Evolutionary conservation across 768 basidiomycete genomes (phyloP).

Genomic region (Tricholoma terreum): DNA sequence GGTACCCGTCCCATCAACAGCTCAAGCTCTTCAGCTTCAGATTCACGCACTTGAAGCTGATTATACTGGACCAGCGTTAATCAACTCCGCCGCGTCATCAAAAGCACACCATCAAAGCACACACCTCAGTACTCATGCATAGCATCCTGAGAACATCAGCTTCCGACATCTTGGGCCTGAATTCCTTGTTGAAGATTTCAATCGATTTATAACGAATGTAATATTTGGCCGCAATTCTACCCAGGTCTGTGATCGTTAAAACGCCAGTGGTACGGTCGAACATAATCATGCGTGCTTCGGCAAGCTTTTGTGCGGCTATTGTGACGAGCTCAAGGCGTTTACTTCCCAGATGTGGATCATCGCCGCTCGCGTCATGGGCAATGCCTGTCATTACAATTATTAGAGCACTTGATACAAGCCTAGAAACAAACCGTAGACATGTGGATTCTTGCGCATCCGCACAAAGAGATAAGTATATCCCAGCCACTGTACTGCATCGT

Average conservation of each 20-base stretch:
- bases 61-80: conserved; percentile 59
- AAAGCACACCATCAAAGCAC: no score
- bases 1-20: conserved; percentile 64
- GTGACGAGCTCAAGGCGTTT: conserved; percentile 69
- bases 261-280: conserved; percentile 57
- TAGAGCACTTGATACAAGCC: conserved; percentile 6
- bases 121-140: conserved; percentile 86
- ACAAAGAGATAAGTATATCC: conserved; percentile 97
- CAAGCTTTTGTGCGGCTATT: conserved; percentile 63
- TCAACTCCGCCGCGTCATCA: background rate
- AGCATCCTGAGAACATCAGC: conserved; percentile 88
- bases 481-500: conserved; percentile 90
- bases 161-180: conserved; percentile 84
- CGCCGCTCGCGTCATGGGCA: conserved; percentile 55
- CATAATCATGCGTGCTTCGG: conserved; percentile 75
- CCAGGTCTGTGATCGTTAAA: conserved; percentile 82
- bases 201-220: conserved; percentile 87
- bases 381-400: conserved; percentile 51
- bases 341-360: conserved; percentile 72
- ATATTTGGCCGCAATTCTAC: conserved; percentile 95
- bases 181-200: conserved; percentile 78
- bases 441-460: conserved; percentile 90
- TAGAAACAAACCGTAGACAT: conserved; percentile 63
- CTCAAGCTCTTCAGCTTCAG: conserved; percentile 82
- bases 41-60: conserved; percentile 92